Evolutionary conservation across 2,329 filamentous ascomycete genomes (phyloP).

Genomic region (Monosporascus ibericus): DNA sequence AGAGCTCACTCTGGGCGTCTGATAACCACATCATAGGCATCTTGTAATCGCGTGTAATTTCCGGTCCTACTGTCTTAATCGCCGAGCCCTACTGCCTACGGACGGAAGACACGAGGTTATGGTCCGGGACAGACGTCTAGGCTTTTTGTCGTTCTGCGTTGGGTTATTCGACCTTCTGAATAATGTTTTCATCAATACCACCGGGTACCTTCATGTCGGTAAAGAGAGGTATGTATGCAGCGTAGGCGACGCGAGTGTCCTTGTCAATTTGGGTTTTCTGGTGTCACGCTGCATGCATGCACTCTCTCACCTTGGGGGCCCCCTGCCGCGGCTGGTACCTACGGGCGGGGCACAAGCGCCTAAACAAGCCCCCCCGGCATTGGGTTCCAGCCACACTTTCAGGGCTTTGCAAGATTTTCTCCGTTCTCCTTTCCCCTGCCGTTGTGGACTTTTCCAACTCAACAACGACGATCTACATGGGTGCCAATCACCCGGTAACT

Average conservation of each 20-base stretch:
- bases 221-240: too few relatives aligned
- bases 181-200: not conserved
- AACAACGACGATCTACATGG: too few relatives aligned
- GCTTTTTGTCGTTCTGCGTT: too few relatives aligned
- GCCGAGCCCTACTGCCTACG: too few relatives aligned
- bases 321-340: not conserved
- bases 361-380: not conserved
- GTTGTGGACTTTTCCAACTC: too few relatives aligned
- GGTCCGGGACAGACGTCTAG: too few relatives aligned
- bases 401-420: too few relatives aligned
- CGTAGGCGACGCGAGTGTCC: not conserved
- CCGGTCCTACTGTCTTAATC: not conserved
- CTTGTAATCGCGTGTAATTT: conserved; percentile 20
- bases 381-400: not conserved
- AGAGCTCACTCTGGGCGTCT: conserved; percentile 80
- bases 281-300: not conserved
- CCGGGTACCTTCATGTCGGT: too few relatives aligned
- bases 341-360: not conserved
- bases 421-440: too few relatives aligned
- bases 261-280: not conserved
- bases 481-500: too few relatives aligned
- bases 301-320: not conserved
- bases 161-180: not conserved
- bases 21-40: conserved; percentile 96
- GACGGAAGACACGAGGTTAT: too few relatives aligned